Conservation (phyloP, 352 stramenopile species). For the Globisporangium heterothallicum region DNA sequence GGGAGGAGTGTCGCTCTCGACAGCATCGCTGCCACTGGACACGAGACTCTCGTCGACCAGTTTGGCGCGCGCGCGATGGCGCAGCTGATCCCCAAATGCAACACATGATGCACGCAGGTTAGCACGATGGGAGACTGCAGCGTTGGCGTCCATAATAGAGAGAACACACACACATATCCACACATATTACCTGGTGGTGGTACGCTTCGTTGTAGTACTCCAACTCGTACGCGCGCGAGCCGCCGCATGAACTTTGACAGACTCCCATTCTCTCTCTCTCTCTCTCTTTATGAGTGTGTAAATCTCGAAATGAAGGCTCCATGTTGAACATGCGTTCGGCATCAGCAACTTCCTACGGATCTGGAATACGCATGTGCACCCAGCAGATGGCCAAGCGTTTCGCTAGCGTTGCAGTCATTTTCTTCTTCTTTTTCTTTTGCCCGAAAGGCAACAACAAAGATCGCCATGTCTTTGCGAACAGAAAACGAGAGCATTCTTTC, state of each 20-base stretch:
- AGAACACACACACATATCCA: too few species aligned
- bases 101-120: constrained; percentile 9
- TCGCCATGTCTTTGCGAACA: not conserved
- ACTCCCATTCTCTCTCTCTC: constrained; percentile 36
- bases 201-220: constrained; percentile 66
- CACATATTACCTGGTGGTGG: constrained; percentile 39
- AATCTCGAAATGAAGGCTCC: not conserved
- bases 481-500: not conserved
- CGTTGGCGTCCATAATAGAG: not conserved
- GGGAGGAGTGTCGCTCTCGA: too few species aligned
- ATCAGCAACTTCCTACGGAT: not conserved
- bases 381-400: too few species aligned
- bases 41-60: constrained; percentile 10
- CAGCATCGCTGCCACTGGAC: not conserved
- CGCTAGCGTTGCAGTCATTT: too few species aligned
- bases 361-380: too few species aligned
- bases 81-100: constrained; percentile 7
- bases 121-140: not conserved
- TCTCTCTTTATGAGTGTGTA: not conserved
- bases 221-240: constrained; percentile 33
- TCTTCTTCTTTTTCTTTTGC: too few species aligned
- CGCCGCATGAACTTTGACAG: constrained; percentile 50
- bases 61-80: constrained; percentile 14
- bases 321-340: not conserved
- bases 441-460: constrained; percentile 2